phyloP scores from a whole-genome alignment of 225 moss, liverwort and hornwort genomes.

The Pseudisothecium myosuroides region DNA sequence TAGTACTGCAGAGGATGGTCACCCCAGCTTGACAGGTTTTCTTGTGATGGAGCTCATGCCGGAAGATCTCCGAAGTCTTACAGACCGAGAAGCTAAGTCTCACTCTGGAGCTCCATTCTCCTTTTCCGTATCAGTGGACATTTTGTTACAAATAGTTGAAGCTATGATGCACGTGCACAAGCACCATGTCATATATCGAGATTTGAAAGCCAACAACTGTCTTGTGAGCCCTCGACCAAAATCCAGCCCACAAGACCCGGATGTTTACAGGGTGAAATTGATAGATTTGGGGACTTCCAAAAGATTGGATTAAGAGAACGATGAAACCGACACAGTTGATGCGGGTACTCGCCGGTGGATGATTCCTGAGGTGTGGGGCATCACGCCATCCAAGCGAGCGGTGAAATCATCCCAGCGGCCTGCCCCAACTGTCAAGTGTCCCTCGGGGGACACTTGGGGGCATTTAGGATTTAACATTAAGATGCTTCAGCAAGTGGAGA shows the following conservation, averaged over 20 bases:
- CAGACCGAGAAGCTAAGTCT: too few relatives aligned
- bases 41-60: neutral
- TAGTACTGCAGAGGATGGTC: neutral
- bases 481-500: too few relatives aligned
- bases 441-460: too few relatives aligned
- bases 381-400: neutral
- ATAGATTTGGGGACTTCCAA: neutral
- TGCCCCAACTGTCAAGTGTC: too few relatives aligned
- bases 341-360: neutral
- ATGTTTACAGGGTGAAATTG: neutral
- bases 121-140: too few relatives aligned
- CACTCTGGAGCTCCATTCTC: too few relatives aligned
- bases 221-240: neutral
- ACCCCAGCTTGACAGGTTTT: neutral
- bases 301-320: neutral
- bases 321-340: neutral
- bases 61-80: neutral
- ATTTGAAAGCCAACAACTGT: neutral
- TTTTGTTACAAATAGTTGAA: neutral
- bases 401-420: too few relatives aligned
- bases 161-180: neutral
- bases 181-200: neutral
- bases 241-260: neutral
- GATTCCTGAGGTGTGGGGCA: neutral
- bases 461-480: too few relatives aligned